Conservation (phyloP, 176 grass and related monocot species). For the Paspalum vaginatum region DNA sequence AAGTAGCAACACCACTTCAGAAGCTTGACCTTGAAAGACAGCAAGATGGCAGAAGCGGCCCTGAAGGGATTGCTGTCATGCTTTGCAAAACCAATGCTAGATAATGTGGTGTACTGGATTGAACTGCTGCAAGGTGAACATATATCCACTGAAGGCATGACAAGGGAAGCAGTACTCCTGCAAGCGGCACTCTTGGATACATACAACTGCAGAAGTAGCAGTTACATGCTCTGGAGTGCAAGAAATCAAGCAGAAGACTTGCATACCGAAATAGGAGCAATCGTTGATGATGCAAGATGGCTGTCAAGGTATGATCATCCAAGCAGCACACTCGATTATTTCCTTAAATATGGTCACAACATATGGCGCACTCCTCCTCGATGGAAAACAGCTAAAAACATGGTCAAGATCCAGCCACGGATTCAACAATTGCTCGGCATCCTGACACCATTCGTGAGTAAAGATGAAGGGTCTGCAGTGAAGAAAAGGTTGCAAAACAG, state of each 20-base stretch:
- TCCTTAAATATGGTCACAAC: slow-evolving; percentile 4
- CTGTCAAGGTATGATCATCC: slow-evolving; percentile 19
- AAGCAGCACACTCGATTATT: neutral
- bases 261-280: neutral
- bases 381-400: slow-evolving; percentile 13
- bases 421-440: neutral
- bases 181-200: neutral
- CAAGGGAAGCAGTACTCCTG: neutral
- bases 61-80: slow-evolving; percentile 1
- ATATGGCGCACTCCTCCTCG: slow-evolving; percentile 4
- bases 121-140: neutral
- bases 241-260: slow-evolving; percentile 11
- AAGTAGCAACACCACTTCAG: neutral
- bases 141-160: neutral
- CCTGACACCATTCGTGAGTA: neutral
- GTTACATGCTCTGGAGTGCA: neutral
- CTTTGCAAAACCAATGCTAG: neutral
- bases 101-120: neutral
- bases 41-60: neutral
- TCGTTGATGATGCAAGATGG: neutral
- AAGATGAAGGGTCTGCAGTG: neutral
- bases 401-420: neutral
- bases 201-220: neutral
- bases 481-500: neutral
- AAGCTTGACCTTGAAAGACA: neutral